Base-by-base conservation (phyloP, 106 monocot genomes). In the Dendrobium nobile region DNA sequence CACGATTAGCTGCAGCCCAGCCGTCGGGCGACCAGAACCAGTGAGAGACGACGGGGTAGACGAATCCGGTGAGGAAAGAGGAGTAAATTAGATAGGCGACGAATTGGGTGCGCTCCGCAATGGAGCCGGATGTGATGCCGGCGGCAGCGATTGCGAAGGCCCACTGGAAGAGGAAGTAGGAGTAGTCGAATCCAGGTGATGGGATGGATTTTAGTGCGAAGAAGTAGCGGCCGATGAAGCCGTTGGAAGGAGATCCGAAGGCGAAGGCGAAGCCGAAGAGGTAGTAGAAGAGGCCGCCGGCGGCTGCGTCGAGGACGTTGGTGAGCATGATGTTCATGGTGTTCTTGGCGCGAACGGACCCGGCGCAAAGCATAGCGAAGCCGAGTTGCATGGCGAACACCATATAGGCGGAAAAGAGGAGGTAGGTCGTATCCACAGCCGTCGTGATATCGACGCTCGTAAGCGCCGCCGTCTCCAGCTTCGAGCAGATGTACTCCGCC, bases 351-450 rank as follows among this genome's bases (percentile, higher is more conserved):
- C 96, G 91, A 75, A 96, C 96, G 28, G 96, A 96, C 4, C 96
- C 96, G 18, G 93, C 96, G 75, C 96, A 96, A 54, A 96, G 91
- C 96, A 93, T 96, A 70, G 96, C 96, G 82, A 96, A 96, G 61
- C 96, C 96, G 16, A 96, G 93, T 85, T 96, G 93, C 96, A 96
- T 96, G 56, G 87, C 88, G 81, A 96, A 96, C 51, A 96, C 96
- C 40, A 96, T 91, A 83, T 96, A 96, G 33, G 96, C 84, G 28
- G 96, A 96, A 91, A 93, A 93, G 77, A 96, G 93, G 78, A 96
- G 91, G 84, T 83, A 96, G 1, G 88, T 88, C 3, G 88, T 73
- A 48, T 92, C 85, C 55, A 92, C 78, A 0, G 91, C 81, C 22
- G 73, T 77, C 2, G 67, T 41, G 55, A 84, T 77, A 54, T 85